Evolutionary conservation across 495 filamentous ascomycete genomes (phyloP).

Genomic region (Aspergillus carlsbadensis): DNA sequence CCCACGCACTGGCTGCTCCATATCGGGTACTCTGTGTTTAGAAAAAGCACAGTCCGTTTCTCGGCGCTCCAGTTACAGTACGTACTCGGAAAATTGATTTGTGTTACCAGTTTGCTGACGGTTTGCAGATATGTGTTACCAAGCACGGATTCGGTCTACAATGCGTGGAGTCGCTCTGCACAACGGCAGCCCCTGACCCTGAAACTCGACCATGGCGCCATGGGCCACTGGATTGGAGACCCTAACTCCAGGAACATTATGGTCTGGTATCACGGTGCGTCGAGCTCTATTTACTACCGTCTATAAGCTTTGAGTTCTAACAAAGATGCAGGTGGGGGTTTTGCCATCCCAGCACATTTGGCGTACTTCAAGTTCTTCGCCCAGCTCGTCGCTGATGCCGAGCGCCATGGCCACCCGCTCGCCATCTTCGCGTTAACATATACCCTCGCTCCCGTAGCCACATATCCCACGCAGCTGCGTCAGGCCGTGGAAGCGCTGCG

Average conservation of each 20-base stretch:
- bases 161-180: conserved; percentile 39
- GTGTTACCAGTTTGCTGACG: neutral
- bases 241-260: conserved; percentile 53
- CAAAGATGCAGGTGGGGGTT: conserved; percentile 56
- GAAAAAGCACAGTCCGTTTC: conserved; percentile 33
- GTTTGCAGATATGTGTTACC: conserved; percentile 26
- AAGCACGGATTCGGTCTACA: conserved; percentile 50
- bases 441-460: conserved; percentile 54
- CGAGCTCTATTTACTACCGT: no score
- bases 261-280: conserved; percentile 59
- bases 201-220: conserved; percentile 49
- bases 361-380: conserved; percentile 54
- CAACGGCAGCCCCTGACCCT: conserved; percentile 45
- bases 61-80: conserved; percentile 35
- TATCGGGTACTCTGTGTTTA: conserved; percentile 39
- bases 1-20: conserved; percentile 37
- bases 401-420: conserved; percentile 36
- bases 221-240: conserved; percentile 60
- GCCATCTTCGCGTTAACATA: conserved; percentile 56
- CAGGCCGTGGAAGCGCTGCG: conserved; percentile 54
- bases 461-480: conserved; percentile 60
- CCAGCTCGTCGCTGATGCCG: conserved; percentile 37
- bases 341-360: conserved; percentile 47
- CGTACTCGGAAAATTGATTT: neutral
- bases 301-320: no score